Evolutionary conservation across 2,329 filamentous ascomycete genomes (phyloP), one percentile per base, ranked within the genome.

Genomic region (Calonectria ilicicola): DNA sequence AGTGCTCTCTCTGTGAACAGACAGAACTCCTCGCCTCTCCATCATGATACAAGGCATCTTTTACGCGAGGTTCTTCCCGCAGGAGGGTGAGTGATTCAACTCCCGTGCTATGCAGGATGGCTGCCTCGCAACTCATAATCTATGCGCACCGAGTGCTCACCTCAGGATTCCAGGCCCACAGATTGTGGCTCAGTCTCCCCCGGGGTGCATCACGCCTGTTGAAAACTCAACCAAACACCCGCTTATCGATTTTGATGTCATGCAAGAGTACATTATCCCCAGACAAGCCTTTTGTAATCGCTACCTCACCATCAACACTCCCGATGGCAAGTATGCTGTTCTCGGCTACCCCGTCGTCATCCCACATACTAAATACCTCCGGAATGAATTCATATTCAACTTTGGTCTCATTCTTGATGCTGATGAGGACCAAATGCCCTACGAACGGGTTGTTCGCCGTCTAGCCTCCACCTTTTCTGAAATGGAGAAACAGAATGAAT

Each of bases 341-440:
- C 89, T 99, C 40, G 95, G 96, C 19, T 95, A 95, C 79, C 97
- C 97, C 0, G 93, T 98, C 66, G 96, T 95, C 81, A 95, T 98
- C 81, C 91, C 93, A 65, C 91, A 95, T 75, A 90, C 92, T 68
- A 93, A 93, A 77, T 98, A 98, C 81, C 91, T 93, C 80, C 93
- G 97, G 71, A 98, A 98, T 84, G 95, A 98, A 84, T 98, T 98
- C 87, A 98, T 98, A 81, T 99, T 98, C 90, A 98, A 98, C 84
- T 98, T 98, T 81, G 95, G 95, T 72, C 88, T 98, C 53, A 93
- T 98, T 32, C 88, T 98, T 63, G 90, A 93, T 64, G 84, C 85
- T 58, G 87, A 89, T 65, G 86, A 87, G 67, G 94, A 97, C 80
- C 94, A 94, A 82, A 90, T 91, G 62, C 93, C 93, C 40, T 98